Percentiles rank a stretch among this genome's conserved stretches.
Evolutionary conservation across 805 yeast species (phyloP).

Genomic region (Candida stauntonica): DNA sequence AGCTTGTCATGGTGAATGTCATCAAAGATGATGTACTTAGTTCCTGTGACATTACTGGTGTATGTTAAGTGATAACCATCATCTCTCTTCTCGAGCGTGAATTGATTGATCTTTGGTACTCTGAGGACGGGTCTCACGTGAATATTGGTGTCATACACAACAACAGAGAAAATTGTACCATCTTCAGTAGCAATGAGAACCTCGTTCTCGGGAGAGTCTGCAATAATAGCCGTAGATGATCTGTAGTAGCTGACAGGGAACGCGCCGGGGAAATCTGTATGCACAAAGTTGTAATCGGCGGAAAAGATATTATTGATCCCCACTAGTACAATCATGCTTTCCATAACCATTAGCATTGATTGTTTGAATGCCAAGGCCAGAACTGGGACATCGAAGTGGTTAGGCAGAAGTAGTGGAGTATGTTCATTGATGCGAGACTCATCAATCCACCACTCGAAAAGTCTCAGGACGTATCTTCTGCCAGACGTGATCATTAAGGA

Average conservation of each 20-base stretch:
- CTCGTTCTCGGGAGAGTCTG: conserved; percentile 14
- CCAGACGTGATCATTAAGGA: conserved; percentile 34
- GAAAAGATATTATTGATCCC: conserved; percentile 43
- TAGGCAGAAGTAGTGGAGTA: conserved; percentile 37
- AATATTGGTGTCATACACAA: conserved; percentile 22
- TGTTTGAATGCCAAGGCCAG: conserved; percentile 37
- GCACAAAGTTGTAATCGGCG: conserved; percentile 38
- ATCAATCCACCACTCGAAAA: conserved; percentile 39
- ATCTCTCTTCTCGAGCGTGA: conserved; percentile 17
- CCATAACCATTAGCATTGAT: conserved; percentile 37
- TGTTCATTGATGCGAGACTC: conserved; percentile 33
- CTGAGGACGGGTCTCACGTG: conserved; percentile 31
- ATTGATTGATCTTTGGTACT: conserved; percentile 33
- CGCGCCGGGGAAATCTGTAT: conserved; percentile 18
- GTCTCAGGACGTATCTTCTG: conserved; percentile 33
- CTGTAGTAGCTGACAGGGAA: conserved; percentile 40
- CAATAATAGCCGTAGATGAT: conserved; percentile 25
- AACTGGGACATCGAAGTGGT: conserved; percentile 38
- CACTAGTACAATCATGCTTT: conserved; percentile 32
- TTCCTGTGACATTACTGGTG: conserved; percentile 39
- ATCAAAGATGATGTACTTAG: conserved; percentile 33
- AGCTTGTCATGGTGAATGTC: conserved; percentile 21
- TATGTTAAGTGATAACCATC: conserved; percentile 26
- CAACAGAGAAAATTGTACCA: conserved; percentile 22
- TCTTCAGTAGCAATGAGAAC: conserved; percentile 25